A percentile compares a stretch with the other conserved stretches of the same genome.
Evolutionary conservation across 2,329 filamentous ascomycete species (phyloP).

Genomic region (Tricladium varicosporioides): DNA sequence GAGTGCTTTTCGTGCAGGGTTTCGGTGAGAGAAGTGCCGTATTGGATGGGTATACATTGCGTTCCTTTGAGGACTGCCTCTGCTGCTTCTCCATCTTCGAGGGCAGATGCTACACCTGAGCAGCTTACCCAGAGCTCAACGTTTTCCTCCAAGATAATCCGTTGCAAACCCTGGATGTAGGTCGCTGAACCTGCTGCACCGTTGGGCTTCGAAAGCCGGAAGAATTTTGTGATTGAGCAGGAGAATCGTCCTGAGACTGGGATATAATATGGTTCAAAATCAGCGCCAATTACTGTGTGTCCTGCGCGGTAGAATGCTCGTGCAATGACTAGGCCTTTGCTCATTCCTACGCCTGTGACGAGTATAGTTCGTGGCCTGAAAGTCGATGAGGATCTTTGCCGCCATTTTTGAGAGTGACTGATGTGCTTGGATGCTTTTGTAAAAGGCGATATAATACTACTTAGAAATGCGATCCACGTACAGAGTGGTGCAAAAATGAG

Average conservation of each 20-base stretch:
- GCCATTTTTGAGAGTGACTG: slow-evolving; percentile 17
- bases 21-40: slow-evolving; percentile 53
- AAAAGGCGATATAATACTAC: slow-evolving; percentile 9
- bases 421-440: slow-evolving; percentile 10
- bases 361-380: slow-evolving; percentile 50
- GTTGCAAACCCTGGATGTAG: slow-evolving; percentile 8
- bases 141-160: slow-evolving; percentile 3
- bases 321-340: slow-evolving; percentile 66
- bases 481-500: slow-evolving; percentile 21
- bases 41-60: slow-evolving; percentile 61
- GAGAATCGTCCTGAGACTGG: slow-evolving; percentile 26
- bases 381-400: slow-evolving; percentile 21
- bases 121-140: slow-evolving; percentile 45
- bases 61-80: slow-evolving; percentile 58
- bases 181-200: background rate
- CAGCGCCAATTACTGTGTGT: slow-evolving; percentile 69
- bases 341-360: slow-evolving; percentile 72
- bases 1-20: slow-evolving; percentile 62
- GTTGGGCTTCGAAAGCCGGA: slow-evolving; percentile 1
- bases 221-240: slow-evolving; percentile 18
- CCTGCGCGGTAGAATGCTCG: slow-evolving; percentile 62
- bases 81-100: slow-evolving; percentile 66
- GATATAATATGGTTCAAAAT: slow-evolving; percentile 46
- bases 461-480: slow-evolving; percentile 18
- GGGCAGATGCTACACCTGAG: slow-evolving; percentile 63